A percentile compares a stretch with the other conserved stretches of the same genome.
These are phyloP conservation scores for Tulasnella sp. DNA, from an alignment of 768 basidiomycete genomes.

Conservation along the genomic window DNA sequence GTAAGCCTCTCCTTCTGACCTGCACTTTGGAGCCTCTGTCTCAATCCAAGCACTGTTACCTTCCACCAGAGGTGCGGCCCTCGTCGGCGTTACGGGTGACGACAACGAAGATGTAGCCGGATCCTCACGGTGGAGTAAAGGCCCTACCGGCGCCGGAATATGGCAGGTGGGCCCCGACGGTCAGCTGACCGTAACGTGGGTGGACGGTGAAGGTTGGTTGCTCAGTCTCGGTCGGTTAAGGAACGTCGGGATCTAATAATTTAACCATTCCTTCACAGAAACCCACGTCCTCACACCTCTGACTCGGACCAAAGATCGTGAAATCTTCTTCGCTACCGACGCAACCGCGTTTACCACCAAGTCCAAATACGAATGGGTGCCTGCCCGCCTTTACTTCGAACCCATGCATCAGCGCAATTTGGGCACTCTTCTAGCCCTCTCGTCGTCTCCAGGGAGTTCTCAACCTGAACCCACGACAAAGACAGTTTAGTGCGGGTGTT, in stretches of 20 bases:
- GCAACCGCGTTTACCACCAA: not conserved
- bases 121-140: not conserved
- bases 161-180: constrained; percentile 2
- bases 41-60: not conserved
- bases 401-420: constrained; percentile 11
- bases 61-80: not conserved
- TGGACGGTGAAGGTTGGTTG: not conserved
- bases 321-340: constrained; percentile 10
- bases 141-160: not conserved
- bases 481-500: not conserved
- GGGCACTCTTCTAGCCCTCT: not conserved
- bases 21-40: not conserved
- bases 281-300: constrained; percentile 13
- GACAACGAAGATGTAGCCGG: constrained; percentile 12
- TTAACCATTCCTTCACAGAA: not conserved
- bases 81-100: not conserved
- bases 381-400: not conserved
- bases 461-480: not conserved
- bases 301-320: not conserved
- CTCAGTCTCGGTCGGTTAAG: not conserved
- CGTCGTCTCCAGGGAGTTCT: not conserved
- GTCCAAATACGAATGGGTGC: constrained; percentile 6
- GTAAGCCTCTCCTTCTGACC: not conserved
- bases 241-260: not conserved
- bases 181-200: constrained; percentile 11